Percentiles rank a stretch among this genome's conserved stretches.
phyloP scores from a whole-genome alignment of 176 grass and related monocot species.

The Chrysopogon serrulatus region DNA sequence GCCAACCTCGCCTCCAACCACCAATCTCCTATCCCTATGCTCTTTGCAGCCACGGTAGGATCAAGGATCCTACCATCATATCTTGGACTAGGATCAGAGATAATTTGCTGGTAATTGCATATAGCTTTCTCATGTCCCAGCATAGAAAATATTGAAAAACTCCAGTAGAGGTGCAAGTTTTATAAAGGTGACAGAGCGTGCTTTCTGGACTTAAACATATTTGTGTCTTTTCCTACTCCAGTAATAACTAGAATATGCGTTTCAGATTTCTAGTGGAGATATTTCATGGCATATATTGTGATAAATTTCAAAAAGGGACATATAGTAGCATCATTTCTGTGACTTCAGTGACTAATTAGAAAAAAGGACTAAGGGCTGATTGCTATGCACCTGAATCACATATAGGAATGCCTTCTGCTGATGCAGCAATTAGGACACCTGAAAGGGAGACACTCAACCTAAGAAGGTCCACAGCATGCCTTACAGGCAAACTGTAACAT shows the following conservation, averaged over 20 bases:
- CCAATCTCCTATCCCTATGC: too few relatives aligned
- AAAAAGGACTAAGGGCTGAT: not conserved
- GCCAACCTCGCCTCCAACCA: too few relatives aligned
- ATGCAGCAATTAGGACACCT: not conserved
- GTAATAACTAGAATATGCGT: not conserved
- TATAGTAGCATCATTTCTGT: not conserved
- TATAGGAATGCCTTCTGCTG: not conserved
- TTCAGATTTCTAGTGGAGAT: not conserved
- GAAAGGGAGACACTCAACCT: not conserved
- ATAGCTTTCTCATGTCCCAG: not conserved
- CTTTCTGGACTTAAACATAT: not conserved
- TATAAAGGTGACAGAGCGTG: not conserved
- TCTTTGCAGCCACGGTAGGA: too few relatives aligned
- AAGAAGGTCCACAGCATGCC: not conserved
- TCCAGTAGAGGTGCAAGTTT: not conserved
- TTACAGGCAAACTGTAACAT: not conserved
- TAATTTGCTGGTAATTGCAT: not conserved
- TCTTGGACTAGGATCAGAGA: not conserved
- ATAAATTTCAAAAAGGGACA: not conserved
- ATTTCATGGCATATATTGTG: not conserved
- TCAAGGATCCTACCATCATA: too few relatives aligned
- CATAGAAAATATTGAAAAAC: not conserved
- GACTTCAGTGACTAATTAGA: not conserved
- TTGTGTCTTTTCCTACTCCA: not conserved
- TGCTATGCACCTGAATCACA: conserved; percentile 5